A percentile compares a stretch with the other conserved stretches of the same genome.
These are phyloP conservation scores for Dentipellis sp. DNA, from an alignment of 768 basidiomycete species.

Conservation along the genomic window DNA sequence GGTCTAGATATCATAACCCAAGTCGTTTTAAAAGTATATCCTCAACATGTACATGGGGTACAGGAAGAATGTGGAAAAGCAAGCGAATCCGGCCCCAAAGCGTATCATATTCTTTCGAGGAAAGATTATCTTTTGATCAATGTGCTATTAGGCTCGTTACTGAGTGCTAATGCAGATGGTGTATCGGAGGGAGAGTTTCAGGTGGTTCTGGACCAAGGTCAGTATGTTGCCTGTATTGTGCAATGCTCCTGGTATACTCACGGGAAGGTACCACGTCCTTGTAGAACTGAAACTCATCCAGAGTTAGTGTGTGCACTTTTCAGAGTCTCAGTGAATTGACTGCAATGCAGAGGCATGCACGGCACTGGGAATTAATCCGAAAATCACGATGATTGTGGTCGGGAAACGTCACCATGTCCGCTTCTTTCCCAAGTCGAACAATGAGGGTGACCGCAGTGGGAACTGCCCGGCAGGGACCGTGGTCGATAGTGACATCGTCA, in stretches of 20 bases:
- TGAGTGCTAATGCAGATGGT: conserved; percentile 66
- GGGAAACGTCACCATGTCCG: conserved; percentile 67
- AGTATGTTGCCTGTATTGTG: conserved; percentile 7
- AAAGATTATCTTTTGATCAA: conserved; percentile 31
- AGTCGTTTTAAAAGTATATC: conserved; percentile 30
- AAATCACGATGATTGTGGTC: conserved; percentile 69
- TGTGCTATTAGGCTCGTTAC: conserved; percentile 37
- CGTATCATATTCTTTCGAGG: not conserved
- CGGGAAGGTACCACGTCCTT: not conserved
- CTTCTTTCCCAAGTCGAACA: conserved; percentile 35
- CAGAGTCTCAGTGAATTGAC: not conserved
- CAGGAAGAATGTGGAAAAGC: conserved; percentile 43
- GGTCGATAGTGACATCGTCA: conserved; percentile 56
- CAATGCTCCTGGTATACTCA: not conserved
- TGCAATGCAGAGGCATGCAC: conserved; percentile 45
- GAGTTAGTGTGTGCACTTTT: conserved; percentile 26
- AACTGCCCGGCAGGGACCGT: conserved; percentile 75
- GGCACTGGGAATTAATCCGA: conserved; percentile 44
- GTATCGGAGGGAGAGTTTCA: conserved; percentile 47
- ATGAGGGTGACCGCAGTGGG: conserved; percentile 28
- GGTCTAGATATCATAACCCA: not conserved
- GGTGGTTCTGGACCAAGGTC: conserved; percentile 38
- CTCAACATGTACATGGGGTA: conserved; percentile 51
- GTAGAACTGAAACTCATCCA: conserved; percentile 49
- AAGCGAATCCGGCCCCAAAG: conserved; percentile 21